Evolutionary conservation across 805 yeast genomes (phyloP).

Genomic region (Nakazawaea holstii): DNA sequence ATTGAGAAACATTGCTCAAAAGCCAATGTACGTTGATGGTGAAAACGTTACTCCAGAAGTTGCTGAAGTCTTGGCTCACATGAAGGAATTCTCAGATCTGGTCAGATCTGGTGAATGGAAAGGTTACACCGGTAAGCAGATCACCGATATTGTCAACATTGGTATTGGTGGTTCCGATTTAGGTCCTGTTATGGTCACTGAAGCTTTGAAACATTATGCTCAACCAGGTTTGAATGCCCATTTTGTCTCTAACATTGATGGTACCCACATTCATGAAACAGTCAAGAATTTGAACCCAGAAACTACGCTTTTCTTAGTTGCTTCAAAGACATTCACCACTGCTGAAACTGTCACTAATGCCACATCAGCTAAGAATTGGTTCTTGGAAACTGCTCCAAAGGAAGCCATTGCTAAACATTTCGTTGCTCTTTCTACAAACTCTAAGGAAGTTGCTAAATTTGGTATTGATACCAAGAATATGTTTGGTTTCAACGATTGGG

Average conservation of each 20-base stretch:
- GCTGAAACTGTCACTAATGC: constrained; percentile 98
- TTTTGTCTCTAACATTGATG: constrained; percentile 97
- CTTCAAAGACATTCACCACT: constrained; percentile 98
- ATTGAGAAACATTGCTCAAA: constrained; percentile 84
- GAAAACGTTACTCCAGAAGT: constrained; percentile 87
- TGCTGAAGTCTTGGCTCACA: constrained; percentile 85
- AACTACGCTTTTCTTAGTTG: constrained; percentile 87
- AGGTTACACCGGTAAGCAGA: constrained; percentile 93
- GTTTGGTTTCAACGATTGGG: constrained; percentile 99
- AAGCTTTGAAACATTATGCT: constrained; percentile 88
- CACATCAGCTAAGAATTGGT: constrained; percentile 92
- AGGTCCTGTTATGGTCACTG: constrained; percentile 99
- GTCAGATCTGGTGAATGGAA: constrained; percentile 94
- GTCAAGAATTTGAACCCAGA: constrained; percentile 76
- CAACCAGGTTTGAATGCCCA: constrained; percentile 72
- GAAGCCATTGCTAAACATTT: constrained; percentile 92
- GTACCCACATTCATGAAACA: constrained; percentile 93
- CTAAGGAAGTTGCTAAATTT: constrained; percentile 82
- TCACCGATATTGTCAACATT: constrained; percentile 92
- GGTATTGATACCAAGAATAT: constrained; percentile 97
- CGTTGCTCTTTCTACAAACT: constrained; percentile 94
- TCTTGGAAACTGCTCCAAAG: constrained; percentile 61
- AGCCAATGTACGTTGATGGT: constrained; percentile 86
- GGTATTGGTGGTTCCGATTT: constrained; percentile 99
- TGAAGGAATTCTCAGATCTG: constrained; percentile 89